These are phyloP conservation scores for Seminavis robusta DNA, from an alignment of 108 stramenopile species.

Conservation along the genomic window DNA sequence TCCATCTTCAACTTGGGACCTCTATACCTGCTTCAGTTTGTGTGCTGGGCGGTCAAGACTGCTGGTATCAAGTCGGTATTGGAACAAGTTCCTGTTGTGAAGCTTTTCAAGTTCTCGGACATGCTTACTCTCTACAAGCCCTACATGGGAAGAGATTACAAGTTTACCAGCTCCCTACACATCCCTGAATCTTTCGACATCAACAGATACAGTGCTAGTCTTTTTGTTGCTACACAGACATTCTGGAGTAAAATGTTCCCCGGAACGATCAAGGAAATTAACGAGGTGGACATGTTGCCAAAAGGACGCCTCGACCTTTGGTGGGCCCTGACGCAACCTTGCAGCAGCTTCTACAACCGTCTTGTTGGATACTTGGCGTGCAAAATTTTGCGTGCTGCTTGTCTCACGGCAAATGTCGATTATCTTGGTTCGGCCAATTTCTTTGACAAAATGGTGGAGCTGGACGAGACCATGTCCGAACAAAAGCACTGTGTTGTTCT, in stretches of 20 bases:
- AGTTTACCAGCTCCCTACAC: not conserved
- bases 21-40: not conserved
- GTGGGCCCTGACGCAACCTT: too few relatives aligned
- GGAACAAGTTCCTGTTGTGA: not conserved
- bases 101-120: slow-evolving; percentile 1
- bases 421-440: not conserved
- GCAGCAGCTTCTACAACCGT: too few relatives aligned
- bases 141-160: not conserved
- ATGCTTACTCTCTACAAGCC: slow-evolving; percentile 1
- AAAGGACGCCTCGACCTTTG: too few relatives aligned
- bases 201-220: too few relatives aligned
- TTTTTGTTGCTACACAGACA: too few relatives aligned
- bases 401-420: too few relatives aligned
- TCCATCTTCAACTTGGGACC: slow-evolving; percentile 1
- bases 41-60: not conserved
- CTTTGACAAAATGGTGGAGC: not conserved
- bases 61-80: slow-evolving; percentile 1
- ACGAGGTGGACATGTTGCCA: too few relatives aligned
- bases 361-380: too few relatives aligned
- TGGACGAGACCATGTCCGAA: not conserved
- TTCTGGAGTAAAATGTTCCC: too few relatives aligned
- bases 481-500: not conserved
- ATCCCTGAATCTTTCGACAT: too few relatives aligned
- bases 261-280: too few relatives aligned
- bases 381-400: too few relatives aligned